Conservation (phyloP, 2,329 filamentous ascomycete genomes). For the Scedosporium aurantiacum region DNA sequence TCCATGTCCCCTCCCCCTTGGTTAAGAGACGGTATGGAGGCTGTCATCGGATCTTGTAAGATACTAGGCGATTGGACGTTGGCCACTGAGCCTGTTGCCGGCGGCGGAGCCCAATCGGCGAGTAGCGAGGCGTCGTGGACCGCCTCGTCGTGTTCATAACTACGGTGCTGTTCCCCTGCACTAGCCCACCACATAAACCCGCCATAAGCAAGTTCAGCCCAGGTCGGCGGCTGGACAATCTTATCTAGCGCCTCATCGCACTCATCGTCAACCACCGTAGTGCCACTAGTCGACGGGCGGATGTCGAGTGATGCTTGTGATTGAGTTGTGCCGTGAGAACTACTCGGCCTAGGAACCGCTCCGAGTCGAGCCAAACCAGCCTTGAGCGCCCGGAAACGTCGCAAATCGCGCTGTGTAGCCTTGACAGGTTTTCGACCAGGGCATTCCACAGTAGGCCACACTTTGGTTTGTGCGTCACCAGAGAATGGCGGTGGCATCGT, state of each 20-base stretch:
- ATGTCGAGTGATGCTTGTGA: constrained; percentile 16
- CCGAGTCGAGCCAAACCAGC: constrained; percentile 45
- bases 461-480: constrained; percentile 44
- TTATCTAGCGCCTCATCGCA: constrained; percentile 39
- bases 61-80: constrained; percentile 3
- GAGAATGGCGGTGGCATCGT: constrained; percentile 60
- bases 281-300: constrained; percentile 15
- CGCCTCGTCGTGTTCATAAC: constrained; percentile 48
- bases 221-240: constrained; percentile 52
- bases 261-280: constrained; percentile 20
- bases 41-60: constrained; percentile 13
- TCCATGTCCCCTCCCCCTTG: constrained; percentile 21
- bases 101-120: constrained; percentile 34
- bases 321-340: constrained; percentile 17
- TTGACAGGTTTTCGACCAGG: constrained; percentile 56
- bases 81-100: constrained; percentile 10
- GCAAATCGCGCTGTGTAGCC: constrained; percentile 82
- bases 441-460: constrained; percentile 68
- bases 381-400: constrained; percentile 62
- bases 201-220: constrained; percentile 67
- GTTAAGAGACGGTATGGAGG: constrained; percentile 34
- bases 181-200: constrained; percentile 89
- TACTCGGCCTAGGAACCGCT: constrained; percentile 12
- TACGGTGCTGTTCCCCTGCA: constrained; percentile 59
- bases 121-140: constrained; percentile 45